phyloP scores from a whole-genome alignment of 163 green algal genomes.

The Scenedesmus sp. region DNA sequence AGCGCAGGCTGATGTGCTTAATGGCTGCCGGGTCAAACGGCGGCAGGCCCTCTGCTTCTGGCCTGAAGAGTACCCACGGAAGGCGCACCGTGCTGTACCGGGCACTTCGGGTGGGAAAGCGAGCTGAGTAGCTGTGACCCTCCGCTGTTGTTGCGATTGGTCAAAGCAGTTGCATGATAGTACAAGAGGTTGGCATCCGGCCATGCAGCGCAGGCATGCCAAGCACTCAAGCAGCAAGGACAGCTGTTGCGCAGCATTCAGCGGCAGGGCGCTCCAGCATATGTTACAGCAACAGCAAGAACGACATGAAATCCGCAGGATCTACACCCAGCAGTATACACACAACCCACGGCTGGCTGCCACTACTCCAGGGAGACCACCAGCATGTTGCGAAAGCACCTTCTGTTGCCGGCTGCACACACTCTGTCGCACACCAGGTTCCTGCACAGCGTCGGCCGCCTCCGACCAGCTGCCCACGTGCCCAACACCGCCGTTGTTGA shows the following conservation, averaged over 20 bases:
- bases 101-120: conserved; percentile 73
- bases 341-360: too few relatives aligned
- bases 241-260: background rate
- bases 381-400: too few relatives aligned
- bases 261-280: background rate
- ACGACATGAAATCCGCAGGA: background rate
- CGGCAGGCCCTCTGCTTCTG: conserved; percentile 63
- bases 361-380: too few relatives aligned
- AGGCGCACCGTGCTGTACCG: conserved; percentile 85
- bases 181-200: background rate
- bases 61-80: conserved; percentile 85
- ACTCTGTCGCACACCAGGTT: too few relatives aligned
- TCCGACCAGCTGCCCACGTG: too few relatives aligned
- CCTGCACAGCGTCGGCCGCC: too few relatives aligned
- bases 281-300: background rate
- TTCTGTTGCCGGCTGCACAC: too few relatives aligned
- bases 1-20: conserved; percentile 67
- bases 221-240: background rate
- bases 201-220: background rate
- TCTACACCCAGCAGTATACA: too few relatives aligned
- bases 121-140: conserved; percentile 68
- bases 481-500: too few relatives aligned
- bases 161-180: background rate
- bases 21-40: conserved; percentile 72
- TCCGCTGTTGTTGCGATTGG: conserved; percentile 53